These are phyloP conservation scores for Lachancea lanzarotensis DNA, from an alignment of 805 yeast genomes.

Conservation along the genomic window DNA sequence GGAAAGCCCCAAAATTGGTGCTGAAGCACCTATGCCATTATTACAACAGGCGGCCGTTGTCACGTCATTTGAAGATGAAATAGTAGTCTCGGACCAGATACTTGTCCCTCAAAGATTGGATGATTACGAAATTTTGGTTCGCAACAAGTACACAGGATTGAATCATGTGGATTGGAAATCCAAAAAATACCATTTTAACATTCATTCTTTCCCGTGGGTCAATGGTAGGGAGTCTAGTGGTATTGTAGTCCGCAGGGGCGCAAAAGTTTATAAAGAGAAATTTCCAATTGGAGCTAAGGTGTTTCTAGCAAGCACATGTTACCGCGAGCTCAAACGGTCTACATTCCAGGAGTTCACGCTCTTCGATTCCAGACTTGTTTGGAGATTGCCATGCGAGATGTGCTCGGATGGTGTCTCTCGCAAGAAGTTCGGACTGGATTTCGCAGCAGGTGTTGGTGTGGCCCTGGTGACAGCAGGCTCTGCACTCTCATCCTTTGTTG, in stretches of 20 bases:
- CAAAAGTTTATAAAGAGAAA: slow-evolving; percentile 23
- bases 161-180: slow-evolving; percentile 49
- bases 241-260: slow-evolving; percentile 32
- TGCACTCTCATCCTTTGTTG: slow-evolving; percentile 24
- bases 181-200: slow-evolving; percentile 40
- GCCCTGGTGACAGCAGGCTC: slow-evolving; percentile 41
- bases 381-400: slow-evolving; percentile 35
- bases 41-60: not conserved
- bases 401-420: slow-evolving; percentile 14
- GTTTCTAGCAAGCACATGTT: slow-evolving; percentile 41
- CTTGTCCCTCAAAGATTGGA: slow-evolving; percentile 6
- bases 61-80: not conserved
- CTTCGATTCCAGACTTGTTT: slow-evolving; percentile 39
- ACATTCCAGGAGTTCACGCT: slow-evolving; percentile 43
- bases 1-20: no score
- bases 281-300: slow-evolving; percentile 35
- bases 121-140: slow-evolving; percentile 28
- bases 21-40: no score
- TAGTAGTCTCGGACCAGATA: not conserved
- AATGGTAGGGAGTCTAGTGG: slow-evolving; percentile 46
- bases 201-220: slow-evolving; percentile 45
- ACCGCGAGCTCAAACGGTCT: slow-evolving; percentile 41
- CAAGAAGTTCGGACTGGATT: slow-evolving; percentile 24
- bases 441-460: slow-evolving; percentile 43
- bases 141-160: slow-evolving; percentile 36